Evolutionary conservation across 83 land plant species (phyloP).

Genomic region (Thuja plicata): DNA sequence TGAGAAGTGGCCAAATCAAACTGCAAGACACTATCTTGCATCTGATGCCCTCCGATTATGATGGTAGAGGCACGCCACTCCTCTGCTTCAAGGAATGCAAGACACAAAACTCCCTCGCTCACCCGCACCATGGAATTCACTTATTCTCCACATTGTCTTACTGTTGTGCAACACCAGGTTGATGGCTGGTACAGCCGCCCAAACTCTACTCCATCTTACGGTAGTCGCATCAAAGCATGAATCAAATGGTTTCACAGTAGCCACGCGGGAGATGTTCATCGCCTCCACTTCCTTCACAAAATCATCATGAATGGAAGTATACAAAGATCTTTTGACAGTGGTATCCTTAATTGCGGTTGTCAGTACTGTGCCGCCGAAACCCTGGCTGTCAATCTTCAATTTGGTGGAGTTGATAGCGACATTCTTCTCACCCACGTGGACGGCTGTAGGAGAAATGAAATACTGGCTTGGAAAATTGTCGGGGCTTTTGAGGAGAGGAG

Average conservation of each 20-base stretch:
- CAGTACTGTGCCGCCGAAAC: conserved; percentile 57
- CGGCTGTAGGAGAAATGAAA: conserved; percentile 47
- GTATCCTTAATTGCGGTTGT: conserved; percentile 59
- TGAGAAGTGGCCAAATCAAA: conserved; percentile 42
- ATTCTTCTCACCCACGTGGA: conserved; percentile 29
- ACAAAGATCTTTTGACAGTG: conserved; percentile 36
- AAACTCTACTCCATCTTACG: conserved; percentile 19
- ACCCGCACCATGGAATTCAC: conserved; percentile 48
- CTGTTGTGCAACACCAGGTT: conserved; percentile 38
- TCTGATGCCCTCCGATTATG: conserved; percentile 42
- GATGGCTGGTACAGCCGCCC: conserved; percentile 38
- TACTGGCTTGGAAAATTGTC: conserved; percentile 22
- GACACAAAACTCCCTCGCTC: conserved; percentile 34
- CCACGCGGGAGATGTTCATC: conserved; percentile 29
- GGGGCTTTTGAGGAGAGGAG: conserved; percentile 22
- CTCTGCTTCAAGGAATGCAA: conserved; percentile 45
- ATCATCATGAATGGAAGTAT: conserved; percentile 25
- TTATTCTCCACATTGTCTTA: conserved; percentile 45
- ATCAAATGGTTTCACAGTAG: conserved; percentile 37
- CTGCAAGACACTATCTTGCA: conserved; percentile 52
- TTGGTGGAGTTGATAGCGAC: conserved; percentile 34
- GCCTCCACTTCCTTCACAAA: conserved; percentile 25
- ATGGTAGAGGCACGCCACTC: neutral
- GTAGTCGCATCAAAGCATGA: conserved; percentile 33
- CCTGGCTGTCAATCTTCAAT: conserved; percentile 33